Evolutionary conservation across 306 rosid species (phyloP).

Genomic region (Gleditsia sinensis): DNA sequence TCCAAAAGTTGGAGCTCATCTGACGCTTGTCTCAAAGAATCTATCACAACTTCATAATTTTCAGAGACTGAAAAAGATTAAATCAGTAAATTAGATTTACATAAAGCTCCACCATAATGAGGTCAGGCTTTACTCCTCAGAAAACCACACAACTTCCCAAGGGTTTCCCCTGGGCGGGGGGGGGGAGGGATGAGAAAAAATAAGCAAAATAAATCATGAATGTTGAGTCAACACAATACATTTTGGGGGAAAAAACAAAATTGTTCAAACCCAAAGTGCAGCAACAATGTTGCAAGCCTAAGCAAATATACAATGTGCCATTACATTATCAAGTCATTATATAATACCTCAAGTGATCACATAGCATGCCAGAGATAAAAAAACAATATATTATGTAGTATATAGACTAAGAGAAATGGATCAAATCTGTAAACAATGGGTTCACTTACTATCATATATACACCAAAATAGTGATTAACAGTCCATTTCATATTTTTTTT

Average conservation of each 20-base stretch:
- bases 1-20: conserved; percentile 83
- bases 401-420: neutral
- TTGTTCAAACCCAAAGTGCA: neutral
- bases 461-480: neutral
- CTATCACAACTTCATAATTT: conserved; percentile 60
- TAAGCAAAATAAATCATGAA: neutral
- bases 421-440: neutral
- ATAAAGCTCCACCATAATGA: neutral
- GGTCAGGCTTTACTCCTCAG: neutral
- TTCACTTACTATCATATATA: neutral
- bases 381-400: neutral
- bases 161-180: neutral
- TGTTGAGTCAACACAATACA: neutral
- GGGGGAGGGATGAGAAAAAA: neutral
- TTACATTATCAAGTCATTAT: neutral
- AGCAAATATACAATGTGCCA: neutral
- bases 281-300: neutral
- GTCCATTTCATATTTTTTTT: neutral
- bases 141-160: neutral
- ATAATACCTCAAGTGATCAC: neutral
- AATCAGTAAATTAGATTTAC: conserved; percentile 21
- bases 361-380: neutral
- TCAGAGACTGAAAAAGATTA: conserved; percentile 53
- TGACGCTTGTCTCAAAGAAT: conserved; percentile 82
- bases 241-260: neutral